phyloP scores from a whole-genome alignment of 345 rosid genomes.

The Pseudoturritis turrita region DNA sequence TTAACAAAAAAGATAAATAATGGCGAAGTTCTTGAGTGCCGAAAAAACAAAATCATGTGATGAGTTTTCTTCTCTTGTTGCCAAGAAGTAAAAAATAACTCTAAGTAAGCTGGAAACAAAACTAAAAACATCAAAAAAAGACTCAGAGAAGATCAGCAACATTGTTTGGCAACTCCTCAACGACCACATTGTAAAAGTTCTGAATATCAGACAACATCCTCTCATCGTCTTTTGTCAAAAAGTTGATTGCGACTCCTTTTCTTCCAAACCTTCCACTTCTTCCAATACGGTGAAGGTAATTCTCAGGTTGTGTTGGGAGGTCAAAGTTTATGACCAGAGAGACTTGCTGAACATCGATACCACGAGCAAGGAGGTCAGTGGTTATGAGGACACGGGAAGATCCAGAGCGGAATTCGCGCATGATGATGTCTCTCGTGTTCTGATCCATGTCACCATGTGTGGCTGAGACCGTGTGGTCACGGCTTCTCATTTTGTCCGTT shows the following conservation, averaged over 20 bases:
- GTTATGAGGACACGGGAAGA: slow-evolving; percentile 88
- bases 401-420: slow-evolving; percentile 82
- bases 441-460: slow-evolving; percentile 97
- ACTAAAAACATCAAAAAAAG: neutral
- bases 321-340: slow-evolving; percentile 85
- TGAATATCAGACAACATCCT: slow-evolving; percentile 70
- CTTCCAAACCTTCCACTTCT: slow-evolving; percentile 87
- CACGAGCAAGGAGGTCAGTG: slow-evolving; percentile 80
- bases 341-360: slow-evolving; percentile 91
- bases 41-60: slow-evolving; percentile 2
- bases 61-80: slow-evolving; percentile 3
- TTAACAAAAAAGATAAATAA: neutral
- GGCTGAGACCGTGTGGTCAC: slow-evolving; percentile 90
- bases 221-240: slow-evolving; percentile 60
- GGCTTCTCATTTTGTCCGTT: slow-evolving; percentile 72
- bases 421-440: slow-evolving; percentile 80
- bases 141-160: slow-evolving; percentile 60
- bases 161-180: slow-evolving; percentile 63
- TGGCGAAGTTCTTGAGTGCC: neutral
- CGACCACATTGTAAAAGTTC: slow-evolving; percentile 58
- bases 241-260: slow-evolving; percentile 82
- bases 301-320: slow-evolving; percentile 85
- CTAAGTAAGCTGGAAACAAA: slow-evolving; percentile 14
- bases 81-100: neutral
- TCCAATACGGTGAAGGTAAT: slow-evolving; percentile 83